A percentile compares a stretch with the other conserved stretches of the same genome.
Conservation (phyloP, 1,284 basidiomycete genomes). For the Paramarasmius palmivorus region DNA sequence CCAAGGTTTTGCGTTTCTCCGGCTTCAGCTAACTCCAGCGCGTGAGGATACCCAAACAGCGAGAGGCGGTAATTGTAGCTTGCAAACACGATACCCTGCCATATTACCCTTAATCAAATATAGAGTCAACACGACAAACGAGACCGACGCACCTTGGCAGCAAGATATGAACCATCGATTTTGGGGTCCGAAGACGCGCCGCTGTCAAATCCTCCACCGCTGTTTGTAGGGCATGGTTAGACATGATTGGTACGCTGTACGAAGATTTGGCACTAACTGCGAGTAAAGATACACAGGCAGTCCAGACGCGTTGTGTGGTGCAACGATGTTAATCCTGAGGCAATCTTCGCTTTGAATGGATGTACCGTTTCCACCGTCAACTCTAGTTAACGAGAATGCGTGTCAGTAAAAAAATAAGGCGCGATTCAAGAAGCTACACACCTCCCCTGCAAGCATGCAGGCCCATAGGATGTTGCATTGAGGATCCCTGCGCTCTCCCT, state of each 20-base stretch:
- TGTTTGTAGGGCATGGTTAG: constrained; percentile 9
- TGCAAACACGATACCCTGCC: constrained; percentile 39
- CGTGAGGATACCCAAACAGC: constrained; percentile 41
- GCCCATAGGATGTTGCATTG: constrained; percentile 38
- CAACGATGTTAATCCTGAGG: constrained; percentile 40
- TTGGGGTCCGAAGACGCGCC: constrained; percentile 46
- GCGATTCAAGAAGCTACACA: constrained; percentile 12
- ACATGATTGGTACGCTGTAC: background rate
- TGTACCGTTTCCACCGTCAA: constrained; percentile 41
- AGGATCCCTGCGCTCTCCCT: constrained; percentile 20
- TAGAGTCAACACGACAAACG: background rate
- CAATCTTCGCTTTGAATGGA: constrained; percentile 44
- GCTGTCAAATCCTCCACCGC: constrained; percentile 36
- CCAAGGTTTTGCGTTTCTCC: constrained; percentile 44
- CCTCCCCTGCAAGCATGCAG: constrained; percentile 43
- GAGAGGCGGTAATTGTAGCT: constrained; percentile 46
- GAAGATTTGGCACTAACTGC: constrained; percentile 26
- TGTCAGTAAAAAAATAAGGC: background rate
- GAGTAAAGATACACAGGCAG: constrained; percentile 42
- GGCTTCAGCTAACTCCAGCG: constrained; percentile 36
- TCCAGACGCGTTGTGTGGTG: constrained; percentile 33
- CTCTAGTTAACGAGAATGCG: constrained; percentile 18
- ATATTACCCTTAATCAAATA: too few relatives aligned
- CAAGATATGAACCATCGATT: constrained; percentile 42
- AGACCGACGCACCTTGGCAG: constrained; percentile 25